These are phyloP conservation scores for Catunica adiposa DNA, from an alignment of 2,329 filamentous ascomycete genomes.

Conservation along the genomic window DNA sequence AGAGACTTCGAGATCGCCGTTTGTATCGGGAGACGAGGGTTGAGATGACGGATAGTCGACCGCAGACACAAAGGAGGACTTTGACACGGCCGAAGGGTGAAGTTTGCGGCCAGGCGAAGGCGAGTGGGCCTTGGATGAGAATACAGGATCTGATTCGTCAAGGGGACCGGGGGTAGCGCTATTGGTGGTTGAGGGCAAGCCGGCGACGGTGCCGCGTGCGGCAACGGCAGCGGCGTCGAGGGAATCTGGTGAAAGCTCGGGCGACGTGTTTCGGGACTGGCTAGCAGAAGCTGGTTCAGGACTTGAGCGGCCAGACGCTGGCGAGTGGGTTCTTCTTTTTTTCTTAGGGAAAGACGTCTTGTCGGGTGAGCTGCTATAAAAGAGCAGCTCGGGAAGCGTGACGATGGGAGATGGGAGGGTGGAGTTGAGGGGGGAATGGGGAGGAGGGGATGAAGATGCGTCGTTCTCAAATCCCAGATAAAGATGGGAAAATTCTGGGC, in stretches of 20 bases:
- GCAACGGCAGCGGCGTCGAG: constrained; percentile 10
- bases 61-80: neutral
- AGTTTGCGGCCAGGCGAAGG: constrained; percentile 3
- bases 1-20: constrained; percentile 40
- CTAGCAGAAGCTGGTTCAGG: constrained; percentile 24
- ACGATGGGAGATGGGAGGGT: constrained; percentile 12
- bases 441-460: neutral
- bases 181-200: neutral
- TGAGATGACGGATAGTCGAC: constrained; percentile 29
- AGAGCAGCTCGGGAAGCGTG: constrained; percentile 34
- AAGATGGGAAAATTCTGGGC: neutral
- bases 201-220: constrained; percentile 3
- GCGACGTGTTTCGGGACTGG: constrained; percentile 21
- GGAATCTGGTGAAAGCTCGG: constrained; percentile 28
- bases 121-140: constrained; percentile 7
- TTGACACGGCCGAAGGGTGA: neutral
- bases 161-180: neutral
- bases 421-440: neutral
- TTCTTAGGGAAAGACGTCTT: constrained; percentile 61
- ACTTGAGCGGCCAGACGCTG: constrained; percentile 16
- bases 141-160: constrained; percentile 4
- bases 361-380: constrained; percentile 45
- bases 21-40: constrained; percentile 38
- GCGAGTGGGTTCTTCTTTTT: constrained; percentile 43
- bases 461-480: neutral